A percentile compares a stretch with the other conserved stretches of the same genome.
Conservation (phyloP, 225 moss, liverwort and hornwort species). For the Asterella californica region DNA sequence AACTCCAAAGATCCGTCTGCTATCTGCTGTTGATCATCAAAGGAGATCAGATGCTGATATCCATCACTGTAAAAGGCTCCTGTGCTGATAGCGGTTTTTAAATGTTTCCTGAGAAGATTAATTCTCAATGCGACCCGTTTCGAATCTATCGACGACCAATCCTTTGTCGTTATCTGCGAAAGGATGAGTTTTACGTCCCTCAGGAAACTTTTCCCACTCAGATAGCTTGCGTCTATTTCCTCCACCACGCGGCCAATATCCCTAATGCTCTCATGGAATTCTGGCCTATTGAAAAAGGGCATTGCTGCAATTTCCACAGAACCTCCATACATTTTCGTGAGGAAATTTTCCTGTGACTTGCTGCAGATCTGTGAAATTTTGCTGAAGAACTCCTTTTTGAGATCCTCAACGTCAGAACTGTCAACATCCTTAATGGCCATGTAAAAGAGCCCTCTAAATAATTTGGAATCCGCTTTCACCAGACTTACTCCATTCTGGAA, state of each 20-base stretch:
- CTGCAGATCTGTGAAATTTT: constrained; percentile 50
- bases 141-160: constrained; percentile 16
- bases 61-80: constrained; percentile 33
- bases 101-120: constrained; percentile 38
- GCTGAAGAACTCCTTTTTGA: constrained; percentile 50
- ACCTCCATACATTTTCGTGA: constrained; percentile 62
- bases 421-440: constrained; percentile 68
- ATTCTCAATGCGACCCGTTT: constrained; percentile 51
- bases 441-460: constrained; percentile 59
- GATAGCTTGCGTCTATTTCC: constrained; percentile 23
- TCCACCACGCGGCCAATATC: constrained; percentile 43
- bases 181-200: constrained; percentile 39
- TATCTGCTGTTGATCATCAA: constrained; percentile 37
- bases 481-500: constrained; percentile 47
- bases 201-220: constrained; percentile 39
- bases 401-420: constrained; percentile 53
- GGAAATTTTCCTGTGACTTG: constrained; percentile 38
- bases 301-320: constrained; percentile 53
- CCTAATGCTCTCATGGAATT: constrained; percentile 54
- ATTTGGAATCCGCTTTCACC: constrained; percentile 43
- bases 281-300: constrained; percentile 51
- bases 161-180: constrained; percentile 30
- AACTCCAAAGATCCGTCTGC: constrained; percentile 24
- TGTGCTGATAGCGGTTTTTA: constrained; percentile 25
- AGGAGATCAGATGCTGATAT: constrained; percentile 18